Conservation (phyloP, 1,139 yeast genomes). For the Pichia sp. region DNA sequence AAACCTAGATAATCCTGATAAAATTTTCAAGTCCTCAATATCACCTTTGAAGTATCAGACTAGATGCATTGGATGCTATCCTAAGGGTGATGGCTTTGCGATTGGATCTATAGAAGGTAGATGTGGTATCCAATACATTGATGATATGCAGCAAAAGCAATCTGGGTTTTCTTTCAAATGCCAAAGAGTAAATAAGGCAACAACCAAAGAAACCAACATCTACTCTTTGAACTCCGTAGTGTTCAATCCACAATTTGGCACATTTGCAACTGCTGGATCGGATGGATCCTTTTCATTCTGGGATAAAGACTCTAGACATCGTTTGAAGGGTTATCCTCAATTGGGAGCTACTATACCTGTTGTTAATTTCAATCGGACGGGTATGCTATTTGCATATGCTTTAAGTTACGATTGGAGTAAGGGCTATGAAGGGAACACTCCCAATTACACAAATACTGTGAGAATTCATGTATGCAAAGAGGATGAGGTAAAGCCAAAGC, state of each 20-base stretch:
- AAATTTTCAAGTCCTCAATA: conserved; percentile 64
- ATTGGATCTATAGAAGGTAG: conserved; percentile 94
- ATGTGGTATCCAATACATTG: conserved; percentile 93
- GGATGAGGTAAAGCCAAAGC: conserved; percentile 79
- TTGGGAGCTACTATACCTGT: conserved; percentile 72
- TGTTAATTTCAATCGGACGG: conserved; percentile 77
- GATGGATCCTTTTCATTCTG: conserved; percentile 94
- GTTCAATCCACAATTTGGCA: conserved; percentile 87
- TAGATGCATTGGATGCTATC: conserved; percentile 74
- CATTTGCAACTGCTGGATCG: conserved; percentile 90
- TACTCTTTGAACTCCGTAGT: conserved; percentile 76
- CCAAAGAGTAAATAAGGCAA: conserved; percentile 62
- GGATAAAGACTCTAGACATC: conserved; percentile 92
- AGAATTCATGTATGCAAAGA: conserved; percentile 83
- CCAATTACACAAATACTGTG: conserved; percentile 68
- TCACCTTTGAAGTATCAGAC: conserved; percentile 95
- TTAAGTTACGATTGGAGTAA: conserved; percentile 93
- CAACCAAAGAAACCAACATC: conserved; percentile 50
- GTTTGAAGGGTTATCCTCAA: conserved; percentile 75
- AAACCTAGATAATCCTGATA: conserved; percentile 79
- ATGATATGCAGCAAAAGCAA: conserved; percentile 69
- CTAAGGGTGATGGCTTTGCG: conserved; percentile 88
- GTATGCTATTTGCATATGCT: conserved; percentile 87
- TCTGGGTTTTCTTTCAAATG: conserved; percentile 89
- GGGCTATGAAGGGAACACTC: conserved; percentile 75